A percentile compares a stretch with the other conserved stretches of the same genome.
These are phyloP conservation scores for Phialemoniopsis sp. DNA, from an alignment of 2,329 filamentous ascomycete species.

Conservation along the genomic window DNA sequence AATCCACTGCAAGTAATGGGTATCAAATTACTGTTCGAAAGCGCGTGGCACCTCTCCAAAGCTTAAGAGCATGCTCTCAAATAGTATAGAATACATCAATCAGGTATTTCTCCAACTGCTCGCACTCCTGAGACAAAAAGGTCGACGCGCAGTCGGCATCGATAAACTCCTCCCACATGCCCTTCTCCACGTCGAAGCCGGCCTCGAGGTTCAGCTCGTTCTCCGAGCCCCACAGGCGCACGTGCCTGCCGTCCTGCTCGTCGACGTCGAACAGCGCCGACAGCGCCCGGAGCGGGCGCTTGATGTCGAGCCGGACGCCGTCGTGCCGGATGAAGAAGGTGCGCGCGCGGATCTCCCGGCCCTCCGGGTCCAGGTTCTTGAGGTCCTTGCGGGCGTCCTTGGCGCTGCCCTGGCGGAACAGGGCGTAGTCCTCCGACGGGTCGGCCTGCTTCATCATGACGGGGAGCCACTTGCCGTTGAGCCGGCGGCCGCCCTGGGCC, in stretches of 20 bases:
- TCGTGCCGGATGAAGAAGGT: conserved; percentile 30
- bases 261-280: conserved; percentile 19
- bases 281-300: conserved; percentile 2
- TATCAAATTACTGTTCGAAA: no score
- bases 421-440: conserved; percentile 19
- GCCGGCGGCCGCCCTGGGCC: conserved; percentile 22
- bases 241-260: conserved; percentile 12
- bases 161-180: conserved; percentile 24
- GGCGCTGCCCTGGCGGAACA: neutral
- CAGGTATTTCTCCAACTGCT: conserved; percentile 27
- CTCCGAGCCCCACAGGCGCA: conserved; percentile 22
- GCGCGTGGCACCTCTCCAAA: no score
- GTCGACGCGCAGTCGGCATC: conserved; percentile 18
- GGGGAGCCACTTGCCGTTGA: conserved; percentile 17
- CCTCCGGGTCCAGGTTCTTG: conserved; percentile 4
- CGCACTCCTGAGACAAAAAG: conserved; percentile 13
- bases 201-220: conserved; percentile 13
- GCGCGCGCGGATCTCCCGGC: conserved; percentile 7
- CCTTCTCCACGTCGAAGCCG: conserved; percentile 26
- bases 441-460: conserved; percentile 24
- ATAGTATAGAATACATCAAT: conserved; percentile 2
- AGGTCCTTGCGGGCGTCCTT: conserved; percentile 7
- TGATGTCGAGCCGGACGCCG: conserved; percentile 28
- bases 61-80: no score
- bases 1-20: no score